A percentile compares a stretch with the other conserved stretches of the same genome.
Conservation (phyloP, 2,329 filamentous ascomycete genomes). For the Colletotrichum siamense region DNA sequence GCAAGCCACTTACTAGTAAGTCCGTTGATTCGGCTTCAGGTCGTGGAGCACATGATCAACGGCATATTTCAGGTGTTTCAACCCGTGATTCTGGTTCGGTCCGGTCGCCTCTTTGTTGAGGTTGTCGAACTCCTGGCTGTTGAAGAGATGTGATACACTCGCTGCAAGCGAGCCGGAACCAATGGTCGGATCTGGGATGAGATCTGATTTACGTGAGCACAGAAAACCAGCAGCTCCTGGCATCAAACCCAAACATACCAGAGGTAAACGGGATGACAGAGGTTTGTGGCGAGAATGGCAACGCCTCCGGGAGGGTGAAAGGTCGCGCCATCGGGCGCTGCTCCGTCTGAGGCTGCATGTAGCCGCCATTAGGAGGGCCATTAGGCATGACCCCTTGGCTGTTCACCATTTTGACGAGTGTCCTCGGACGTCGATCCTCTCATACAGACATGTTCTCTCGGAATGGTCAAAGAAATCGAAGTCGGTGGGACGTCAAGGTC, state of each 20-base stretch:
- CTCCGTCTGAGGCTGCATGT: slow-evolving; percentile 15
- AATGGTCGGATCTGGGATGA: slow-evolving; percentile 69
- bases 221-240: background rate
- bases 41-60: slow-evolving; percentile 78
- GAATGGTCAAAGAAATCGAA: background rate
- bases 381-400: slow-evolving; percentile 14
- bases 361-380: slow-evolving; percentile 19
- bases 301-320: slow-evolving; percentile 74
- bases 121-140: slow-evolving; percentile 63
- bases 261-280: slow-evolving; percentile 81
- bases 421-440: background rate
- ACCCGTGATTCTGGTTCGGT: slow-evolving; percentile 60
- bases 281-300: slow-evolving; percentile 83
- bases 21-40: slow-evolving; percentile 72
- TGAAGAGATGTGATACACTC: slow-evolving; percentile 56
- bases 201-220: slow-evolving; percentile 47
- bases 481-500: background rate
- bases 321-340: slow-evolving; percentile 38
- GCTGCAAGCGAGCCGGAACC: slow-evolving; percentile 60
- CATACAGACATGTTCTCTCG: slow-evolving; percentile 18
- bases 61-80: slow-evolving; percentile 64
- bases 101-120: slow-evolving; percentile 74
- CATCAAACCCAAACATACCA: slow-evolving; percentile 53
- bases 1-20: slow-evolving; percentile 63
- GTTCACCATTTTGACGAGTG: slow-evolving; percentile 9